Conservation (phyloP, 2,329 filamentous ascomycete genomes). For the Volutella citrinella region DNA sequence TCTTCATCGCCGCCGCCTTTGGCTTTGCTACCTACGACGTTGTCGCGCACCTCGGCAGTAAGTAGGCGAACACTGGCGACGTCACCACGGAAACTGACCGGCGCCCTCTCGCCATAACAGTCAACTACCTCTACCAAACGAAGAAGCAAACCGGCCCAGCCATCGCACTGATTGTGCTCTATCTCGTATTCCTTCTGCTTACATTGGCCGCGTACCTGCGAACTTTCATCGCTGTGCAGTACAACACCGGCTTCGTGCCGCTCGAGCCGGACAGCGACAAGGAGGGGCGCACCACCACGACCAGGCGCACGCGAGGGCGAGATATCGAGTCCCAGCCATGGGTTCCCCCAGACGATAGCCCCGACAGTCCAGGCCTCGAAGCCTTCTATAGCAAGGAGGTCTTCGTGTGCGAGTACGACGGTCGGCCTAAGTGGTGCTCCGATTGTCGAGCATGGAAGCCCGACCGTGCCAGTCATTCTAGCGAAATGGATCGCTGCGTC, state of each 20-base stretch:
- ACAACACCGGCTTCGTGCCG: slow-evolving; percentile 71
- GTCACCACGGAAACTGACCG: too few species aligned
- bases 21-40: slow-evolving; percentile 71
- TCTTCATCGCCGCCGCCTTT: slow-evolving; percentile 63
- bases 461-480: slow-evolving; percentile 83
- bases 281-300: slow-evolving; percentile 28
- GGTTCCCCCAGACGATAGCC: slow-evolving; percentile 41
- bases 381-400: slow-evolving; percentile 78
- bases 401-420: slow-evolving; percentile 80
- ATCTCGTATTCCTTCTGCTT: slow-evolving; percentile 68
- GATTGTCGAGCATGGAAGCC: slow-evolving; percentile 84
- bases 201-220: slow-evolving; percentile 68
- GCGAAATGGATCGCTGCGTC: slow-evolving; percentile 77
- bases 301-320: slow-evolving; percentile 17
- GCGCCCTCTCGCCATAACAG: slow-evolving; percentile 35
- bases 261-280: slow-evolving; percentile 41
- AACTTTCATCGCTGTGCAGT: slow-evolving; percentile 63
- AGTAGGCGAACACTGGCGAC: too few species aligned
- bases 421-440: slow-evolving; percentile 83
- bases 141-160: slow-evolving; percentile 53
- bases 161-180: slow-evolving; percentile 67
- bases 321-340: slow-evolving; percentile 29
- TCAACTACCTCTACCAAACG: slow-evolving; percentile 64
- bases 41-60: slow-evolving; percentile 66
- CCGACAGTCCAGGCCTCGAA: slow-evolving; percentile 68